These are phyloP conservation scores for Pneumocystis wakefieldiae DNA, from an alignment of 1,139 yeast genomes.

Conservation along the genomic window DNA sequence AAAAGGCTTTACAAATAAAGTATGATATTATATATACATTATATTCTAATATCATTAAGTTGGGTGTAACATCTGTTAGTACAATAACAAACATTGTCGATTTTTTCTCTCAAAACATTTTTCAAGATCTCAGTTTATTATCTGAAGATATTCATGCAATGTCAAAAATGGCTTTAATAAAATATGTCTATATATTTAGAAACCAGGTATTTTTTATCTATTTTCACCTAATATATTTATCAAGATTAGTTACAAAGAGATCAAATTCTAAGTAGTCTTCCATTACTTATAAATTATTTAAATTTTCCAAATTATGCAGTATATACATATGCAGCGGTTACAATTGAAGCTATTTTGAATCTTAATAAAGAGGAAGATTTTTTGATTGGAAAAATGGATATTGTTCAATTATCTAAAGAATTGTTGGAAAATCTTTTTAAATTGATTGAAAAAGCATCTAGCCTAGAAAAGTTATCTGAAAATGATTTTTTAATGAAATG, in stretches of 20 bases:
- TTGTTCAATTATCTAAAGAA: conserved; percentile 39
- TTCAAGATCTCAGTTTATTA: conserved; percentile 52
- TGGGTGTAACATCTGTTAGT: conserved; percentile 76
- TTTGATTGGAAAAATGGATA: conserved; percentile 58
- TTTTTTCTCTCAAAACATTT: conserved; percentile 68
- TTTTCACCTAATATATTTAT: background rate
- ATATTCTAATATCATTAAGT: conserved; percentile 40
- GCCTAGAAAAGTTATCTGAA: conserved; percentile 88
- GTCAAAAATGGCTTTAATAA: conserved; percentile 80
- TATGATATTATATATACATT: background rate
- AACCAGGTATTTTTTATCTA: conserved; percentile 26
- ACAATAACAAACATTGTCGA: conserved; percentile 70
- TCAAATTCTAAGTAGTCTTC: conserved; percentile 65
- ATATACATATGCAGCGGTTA: conserved; percentile 83
- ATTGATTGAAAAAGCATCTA: conserved; percentile 44
- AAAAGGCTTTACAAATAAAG: conserved; percentile 38
- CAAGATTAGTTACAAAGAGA: conserved; percentile 58
- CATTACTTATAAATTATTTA: conserved; percentile 60
- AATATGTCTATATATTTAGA: conserved; percentile 76
- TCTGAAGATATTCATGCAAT: conserved; percentile 44
- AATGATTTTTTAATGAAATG: conserved; percentile 87
- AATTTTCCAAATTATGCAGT: conserved; percentile 57
- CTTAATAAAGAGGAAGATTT: conserved; percentile 40
- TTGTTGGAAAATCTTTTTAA: conserved; percentile 52
- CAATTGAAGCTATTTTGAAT: conserved; percentile 74